Evolutionary conservation across 2,329 filamentous ascomycete genomes (phyloP).

Genomic region (Magnaporthiopsis rhizophila): DNA sequence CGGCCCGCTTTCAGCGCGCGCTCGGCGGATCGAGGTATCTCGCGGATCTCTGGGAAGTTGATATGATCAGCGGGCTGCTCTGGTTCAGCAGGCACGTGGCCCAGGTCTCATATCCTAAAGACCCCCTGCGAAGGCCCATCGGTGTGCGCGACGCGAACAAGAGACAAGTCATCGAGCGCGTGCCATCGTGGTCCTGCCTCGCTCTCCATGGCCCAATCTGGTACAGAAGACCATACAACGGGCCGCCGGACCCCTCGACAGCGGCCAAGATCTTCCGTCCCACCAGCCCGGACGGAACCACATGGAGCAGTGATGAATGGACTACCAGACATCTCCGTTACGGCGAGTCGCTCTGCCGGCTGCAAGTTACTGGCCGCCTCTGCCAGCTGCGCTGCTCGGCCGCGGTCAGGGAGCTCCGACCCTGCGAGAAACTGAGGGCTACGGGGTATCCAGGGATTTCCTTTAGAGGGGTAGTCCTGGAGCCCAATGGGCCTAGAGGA

Average conservation of each 20-base stretch:
- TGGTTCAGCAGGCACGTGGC: neutral
- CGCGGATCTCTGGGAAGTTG: too few species aligned
- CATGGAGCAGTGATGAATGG: neutral
- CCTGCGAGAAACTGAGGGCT: neutral
- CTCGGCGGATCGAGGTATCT: too few species aligned
- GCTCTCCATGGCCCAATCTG: neutral
- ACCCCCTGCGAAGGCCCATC: neutral
- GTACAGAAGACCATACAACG: neutral
- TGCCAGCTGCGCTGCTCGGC: neutral
- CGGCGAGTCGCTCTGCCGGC: neutral
- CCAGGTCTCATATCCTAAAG: neutral
- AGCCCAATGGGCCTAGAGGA: neutral
- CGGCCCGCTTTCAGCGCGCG: too few species aligned
- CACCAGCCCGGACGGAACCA: neutral
- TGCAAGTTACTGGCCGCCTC: neutral
- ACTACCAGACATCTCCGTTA: neutral
- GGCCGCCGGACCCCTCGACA: too few species aligned
- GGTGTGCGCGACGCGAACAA: neutral
- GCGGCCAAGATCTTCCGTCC: neutral
- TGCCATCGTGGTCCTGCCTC: neutral
- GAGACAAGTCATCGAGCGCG: neutral
- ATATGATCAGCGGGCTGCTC: neutral
- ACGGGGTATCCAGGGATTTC: neutral
- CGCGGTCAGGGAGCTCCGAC: neutral
- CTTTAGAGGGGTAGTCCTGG: neutral